Evolutionary conservation across 306 rosid species (phyloP), one percentile per base, ranked within the genome.

Genomic region (Sesbania bispinosa): DNA sequence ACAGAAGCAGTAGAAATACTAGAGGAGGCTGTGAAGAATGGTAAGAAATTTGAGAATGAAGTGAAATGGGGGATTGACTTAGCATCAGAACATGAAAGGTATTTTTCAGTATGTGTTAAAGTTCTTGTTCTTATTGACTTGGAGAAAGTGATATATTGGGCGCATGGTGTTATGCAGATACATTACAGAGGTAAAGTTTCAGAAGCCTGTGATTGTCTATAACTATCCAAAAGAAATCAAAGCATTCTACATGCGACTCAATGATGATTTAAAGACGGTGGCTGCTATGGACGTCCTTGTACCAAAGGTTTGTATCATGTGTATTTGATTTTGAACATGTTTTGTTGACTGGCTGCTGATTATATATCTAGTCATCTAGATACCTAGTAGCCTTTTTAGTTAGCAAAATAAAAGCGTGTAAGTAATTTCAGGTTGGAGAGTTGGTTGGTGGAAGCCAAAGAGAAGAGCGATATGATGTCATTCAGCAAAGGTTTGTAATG

Each of bases 231-330:
- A 95, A 73, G 96, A 80, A 5, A 95, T 95, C 81, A 95, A 95
- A 82, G 97, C 99, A 62, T 95, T 95, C 79, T 95, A 95, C 87
- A 95, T 91, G 97, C 90, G 93, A 24, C 87, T 95, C 81, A 95
- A 95, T 62, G 97, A 95, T 51, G 96, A 95, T 74, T 68, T 19
- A 6, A 88, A 91, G 78, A 95, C 96, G 1, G 97, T 95, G 72
- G 96, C 99, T 71, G 99, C 96, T 13, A 95, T 95, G 97, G 99
- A 95, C 85, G 99, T 95, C 32, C 93, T 95, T 66, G 97, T 91
- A 33, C 99, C 99, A 19, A 95, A 91, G 97, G 97, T 95, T 65
- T 36, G 16, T 45, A 20, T 59, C n/a, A 58, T 29, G 4, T 50
- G 7, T 13, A 46, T 38, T 74, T 77, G 65, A 42, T 47, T 66